Evolutionary conservation across 441 rosid genomes (phyloP).

Genomic region (Dalechampia spathulata): DNA sequence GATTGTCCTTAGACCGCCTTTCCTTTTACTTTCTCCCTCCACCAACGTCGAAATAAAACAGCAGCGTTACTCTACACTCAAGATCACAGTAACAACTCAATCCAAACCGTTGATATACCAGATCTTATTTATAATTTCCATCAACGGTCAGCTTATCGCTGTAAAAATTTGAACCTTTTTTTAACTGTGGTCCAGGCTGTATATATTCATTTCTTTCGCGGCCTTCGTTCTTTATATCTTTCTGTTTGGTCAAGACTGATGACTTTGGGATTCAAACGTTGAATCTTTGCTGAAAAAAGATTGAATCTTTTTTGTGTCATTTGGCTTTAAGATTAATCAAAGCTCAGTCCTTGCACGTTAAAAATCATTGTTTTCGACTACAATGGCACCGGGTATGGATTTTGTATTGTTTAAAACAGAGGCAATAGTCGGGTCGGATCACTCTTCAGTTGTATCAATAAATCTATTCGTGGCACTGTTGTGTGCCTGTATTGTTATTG

Average conservation of each 20-base stretch:
- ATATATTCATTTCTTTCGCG: constrained; percentile 15
- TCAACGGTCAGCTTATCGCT: no score
- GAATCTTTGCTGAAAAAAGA: background rate
- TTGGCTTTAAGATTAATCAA: background rate
- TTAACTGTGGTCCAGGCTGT: background rate
- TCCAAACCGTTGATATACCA: no score
- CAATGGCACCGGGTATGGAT: constrained; percentile 37
- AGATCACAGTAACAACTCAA: no score
- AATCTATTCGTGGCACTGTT: constrained; percentile 86
- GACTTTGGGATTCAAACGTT: background rate
- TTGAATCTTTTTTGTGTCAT: background rate
- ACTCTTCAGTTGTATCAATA: constrained; percentile 72
- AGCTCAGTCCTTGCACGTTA: background rate
- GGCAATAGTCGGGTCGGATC: constrained; percentile 43
- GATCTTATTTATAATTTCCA: no score
- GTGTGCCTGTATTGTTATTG: constrained; percentile 77
- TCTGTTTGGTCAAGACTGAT: no score
- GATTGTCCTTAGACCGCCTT: no score
- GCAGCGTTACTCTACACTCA: no score
- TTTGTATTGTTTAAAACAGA: constrained; percentile 31
- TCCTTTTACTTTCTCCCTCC: no score
- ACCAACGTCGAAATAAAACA: no score
- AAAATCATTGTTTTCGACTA: background rate
- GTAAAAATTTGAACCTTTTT: constrained; percentile 7
- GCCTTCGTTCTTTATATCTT: constrained; percentile 12